Percentiles rank a stretch among this genome's conserved stretches.
These are phyloP conservation scores for Ustilago loliicola DNA, from an alignment of 1,284 basidiomycete genomes.

Conservation along the genomic window DNA sequence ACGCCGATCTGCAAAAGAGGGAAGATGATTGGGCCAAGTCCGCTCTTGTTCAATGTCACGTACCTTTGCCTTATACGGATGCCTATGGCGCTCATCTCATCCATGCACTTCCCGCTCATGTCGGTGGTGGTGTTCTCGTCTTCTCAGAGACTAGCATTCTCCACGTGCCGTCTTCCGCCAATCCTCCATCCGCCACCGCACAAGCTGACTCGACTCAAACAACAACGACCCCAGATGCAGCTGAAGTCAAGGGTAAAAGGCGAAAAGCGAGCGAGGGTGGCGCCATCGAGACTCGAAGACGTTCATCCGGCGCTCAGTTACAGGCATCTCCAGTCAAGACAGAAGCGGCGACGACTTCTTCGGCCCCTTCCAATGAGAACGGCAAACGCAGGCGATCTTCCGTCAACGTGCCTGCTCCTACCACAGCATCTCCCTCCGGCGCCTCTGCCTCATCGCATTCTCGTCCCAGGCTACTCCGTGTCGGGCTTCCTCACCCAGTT, in stretches of 20 bases:
- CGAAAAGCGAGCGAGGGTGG: constrained; percentile 53
- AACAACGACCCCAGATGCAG: constrained; percentile 4
- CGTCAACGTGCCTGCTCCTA: constrained; percentile 14
- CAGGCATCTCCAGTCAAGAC: constrained; percentile 8
- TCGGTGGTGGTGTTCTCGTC: constrained; percentile 65
- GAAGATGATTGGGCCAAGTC: constrained; percentile 54
- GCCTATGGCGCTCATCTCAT: constrained; percentile 62
- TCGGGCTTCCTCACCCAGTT: constrained; percentile 46
- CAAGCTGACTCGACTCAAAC: background rate
- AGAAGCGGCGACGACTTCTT: constrained; percentile 6
- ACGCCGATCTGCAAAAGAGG: constrained; percentile 32
- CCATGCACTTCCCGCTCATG: constrained; percentile 50
- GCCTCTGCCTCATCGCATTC: constrained; percentile 4
- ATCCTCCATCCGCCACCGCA: constrained; percentile 1
- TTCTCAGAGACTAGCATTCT: constrained; percentile 63
- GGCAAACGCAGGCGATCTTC: constrained; percentile 58
- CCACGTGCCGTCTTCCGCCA: constrained; percentile 56
- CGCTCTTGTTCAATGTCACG: constrained; percentile 59
- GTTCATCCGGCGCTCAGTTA: constrained; percentile 18
- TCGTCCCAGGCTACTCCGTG: constrained; percentile 42
- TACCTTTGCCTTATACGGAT: constrained; percentile 61
- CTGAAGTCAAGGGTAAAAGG: constrained; percentile 48
- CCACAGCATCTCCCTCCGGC: constrained; percentile 19
- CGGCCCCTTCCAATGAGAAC: constrained; percentile 48
- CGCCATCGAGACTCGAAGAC: constrained; percentile 22